These are phyloP conservation scores for Fraxinus platypoda DNA, from an alignment of 305 asterid species.

Conservation along the genomic window DNA sequence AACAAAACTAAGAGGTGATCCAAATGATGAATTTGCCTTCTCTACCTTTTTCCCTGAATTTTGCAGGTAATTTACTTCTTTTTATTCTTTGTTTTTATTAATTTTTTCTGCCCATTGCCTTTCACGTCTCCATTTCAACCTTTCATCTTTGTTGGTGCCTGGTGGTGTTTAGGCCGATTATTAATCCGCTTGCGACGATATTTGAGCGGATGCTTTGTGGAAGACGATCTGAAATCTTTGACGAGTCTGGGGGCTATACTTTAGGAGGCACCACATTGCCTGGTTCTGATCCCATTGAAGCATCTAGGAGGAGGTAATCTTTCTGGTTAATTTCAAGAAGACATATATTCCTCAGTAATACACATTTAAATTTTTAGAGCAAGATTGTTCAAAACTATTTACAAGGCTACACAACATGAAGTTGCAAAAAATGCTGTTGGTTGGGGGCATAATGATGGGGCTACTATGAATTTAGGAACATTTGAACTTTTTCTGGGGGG, in stretches of 20 bases:
- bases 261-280: constrained; percentile 56
- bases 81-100: neutral
- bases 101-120: neutral
- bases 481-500: neutral
- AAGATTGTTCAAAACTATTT: neutral
- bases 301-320: constrained; percentile 83
- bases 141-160: constrained; percentile 25
- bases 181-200: constrained; percentile 71
- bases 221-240: constrained; percentile 54
- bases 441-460: neutral
- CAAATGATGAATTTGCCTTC: constrained; percentile 89
- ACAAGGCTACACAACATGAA: neutral
- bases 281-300: constrained; percentile 84
- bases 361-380: neutral
- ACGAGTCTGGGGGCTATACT: constrained; percentile 54
- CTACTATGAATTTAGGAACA: neutral
- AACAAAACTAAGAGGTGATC: constrained; percentile 78
- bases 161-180: constrained; percentile 57
- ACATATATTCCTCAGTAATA: neutral
- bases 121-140: constrained; percentile 17
- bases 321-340: neutral
- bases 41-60: constrained; percentile 83
- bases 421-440: constrained; percentile 4
- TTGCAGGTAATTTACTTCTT: constrained; percentile 45
- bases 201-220: constrained; percentile 74